phyloP scores from a whole-genome alignment of 768 basidiomycete genomes.

The Tulasnella calospora region DNA sequence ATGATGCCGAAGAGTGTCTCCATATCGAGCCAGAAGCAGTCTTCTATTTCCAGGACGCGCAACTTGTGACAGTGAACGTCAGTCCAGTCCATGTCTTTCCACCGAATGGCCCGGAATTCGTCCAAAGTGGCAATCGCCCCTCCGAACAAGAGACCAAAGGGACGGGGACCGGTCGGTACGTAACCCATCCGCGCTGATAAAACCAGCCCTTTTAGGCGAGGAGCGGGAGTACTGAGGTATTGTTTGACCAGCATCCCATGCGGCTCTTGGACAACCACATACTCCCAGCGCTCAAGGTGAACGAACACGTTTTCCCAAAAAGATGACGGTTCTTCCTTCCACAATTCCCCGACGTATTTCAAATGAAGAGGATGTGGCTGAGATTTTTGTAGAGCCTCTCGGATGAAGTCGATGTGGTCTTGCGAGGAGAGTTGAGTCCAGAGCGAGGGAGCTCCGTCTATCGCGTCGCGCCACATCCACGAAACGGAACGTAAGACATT shows the following conservation, averaged over 20 bases:
- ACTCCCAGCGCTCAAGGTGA: background rate
- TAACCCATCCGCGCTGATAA: background rate
- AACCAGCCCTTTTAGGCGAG: background rate
- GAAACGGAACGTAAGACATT: background rate
- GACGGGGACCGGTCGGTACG: background rate
- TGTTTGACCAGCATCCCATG: background rate
- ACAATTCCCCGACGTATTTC: background rate
- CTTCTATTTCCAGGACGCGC: background rate
- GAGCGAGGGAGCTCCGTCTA: background rate
- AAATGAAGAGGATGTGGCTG: background rate
- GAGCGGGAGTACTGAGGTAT: background rate
- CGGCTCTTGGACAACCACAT: background rate
- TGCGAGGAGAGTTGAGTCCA: background rate
- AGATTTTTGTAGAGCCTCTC: background rate
- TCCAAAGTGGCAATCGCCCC: background rate
- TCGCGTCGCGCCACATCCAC: background rate
- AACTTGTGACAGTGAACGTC: background rate
- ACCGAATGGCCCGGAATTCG: background rate
- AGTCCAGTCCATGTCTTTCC: background rate
- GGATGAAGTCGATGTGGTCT: background rate
- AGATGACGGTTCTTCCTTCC: background rate
- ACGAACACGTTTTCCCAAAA: background rate
- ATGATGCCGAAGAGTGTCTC: background rate
- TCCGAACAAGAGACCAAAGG: background rate
- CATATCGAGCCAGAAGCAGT: conserved; percentile 1